Percentiles rank a stretch among this genome's conserved stretches.
These are phyloP conservation scores for Trichosporon sp. DNA, from an alignment of 1,284 basidiomycete genomes.

Conservation along the genomic window DNA sequence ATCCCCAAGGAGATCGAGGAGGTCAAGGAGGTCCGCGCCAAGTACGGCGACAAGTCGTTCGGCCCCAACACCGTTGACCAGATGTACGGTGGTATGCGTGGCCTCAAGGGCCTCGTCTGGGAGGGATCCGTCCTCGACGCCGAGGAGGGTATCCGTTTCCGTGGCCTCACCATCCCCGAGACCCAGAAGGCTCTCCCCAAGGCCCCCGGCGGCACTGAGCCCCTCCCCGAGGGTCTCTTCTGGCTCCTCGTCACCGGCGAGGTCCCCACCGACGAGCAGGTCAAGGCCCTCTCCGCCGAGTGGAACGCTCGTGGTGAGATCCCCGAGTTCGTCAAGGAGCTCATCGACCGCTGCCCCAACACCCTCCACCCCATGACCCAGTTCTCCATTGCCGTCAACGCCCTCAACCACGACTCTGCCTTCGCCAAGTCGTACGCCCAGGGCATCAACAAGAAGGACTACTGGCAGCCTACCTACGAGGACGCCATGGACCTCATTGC, in stretches of 20 bases:
- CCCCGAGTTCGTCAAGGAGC: conserved; percentile 86
- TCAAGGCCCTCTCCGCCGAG: conserved; percentile 74
- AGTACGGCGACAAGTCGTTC: conserved; percentile 83
- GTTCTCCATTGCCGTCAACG: conserved; percentile 84
- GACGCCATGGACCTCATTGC: conserved; percentile 98
- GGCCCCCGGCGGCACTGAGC: conserved; percentile 81
- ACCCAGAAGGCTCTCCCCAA: conserved; percentile 78
- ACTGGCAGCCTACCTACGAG: conserved; percentile 94
- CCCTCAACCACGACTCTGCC: conserved; percentile 94
- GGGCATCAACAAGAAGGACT: conserved; percentile 91
- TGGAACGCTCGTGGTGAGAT: conserved; percentile 86
- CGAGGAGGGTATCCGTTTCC: conserved; percentile 95
- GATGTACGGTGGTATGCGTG: conserved; percentile 84
- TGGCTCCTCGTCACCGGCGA: conserved; percentile 93
- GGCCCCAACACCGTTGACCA: conserved; percentile 87
- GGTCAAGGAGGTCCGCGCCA: conserved; percentile 74
- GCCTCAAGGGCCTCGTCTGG: conserved; percentile 73
- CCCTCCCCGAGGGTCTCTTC: conserved; percentile 89
- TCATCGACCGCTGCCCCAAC: conserved; percentile 86
- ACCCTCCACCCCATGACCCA: conserved; percentile 96
- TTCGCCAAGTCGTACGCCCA: conserved; percentile 93
- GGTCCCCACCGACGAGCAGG: conserved; percentile 82
- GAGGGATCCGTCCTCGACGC: conserved; percentile 91
- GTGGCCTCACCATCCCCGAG: conserved; percentile 86
- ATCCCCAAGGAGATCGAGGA: conserved; percentile 84